These are phyloP conservation scores for Phytophthora fragariae DNA, from an alignment of 352 stramenopile species.

Conservation along the genomic window DNA sequence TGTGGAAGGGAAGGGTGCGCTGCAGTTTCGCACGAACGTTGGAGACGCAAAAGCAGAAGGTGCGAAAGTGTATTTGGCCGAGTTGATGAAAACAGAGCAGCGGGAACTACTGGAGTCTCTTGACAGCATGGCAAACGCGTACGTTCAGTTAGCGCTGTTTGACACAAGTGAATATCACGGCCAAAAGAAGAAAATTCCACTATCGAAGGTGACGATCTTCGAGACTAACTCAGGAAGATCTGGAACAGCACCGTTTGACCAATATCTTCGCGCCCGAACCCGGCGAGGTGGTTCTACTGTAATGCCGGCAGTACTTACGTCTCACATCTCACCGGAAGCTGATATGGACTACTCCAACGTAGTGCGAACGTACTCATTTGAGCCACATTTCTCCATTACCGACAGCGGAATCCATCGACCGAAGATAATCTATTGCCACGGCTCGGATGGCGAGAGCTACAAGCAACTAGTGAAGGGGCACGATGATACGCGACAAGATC, in stretches of 20 bases:
- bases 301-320: slow-evolving; percentile 86
- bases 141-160: slow-evolving; percentile 84
- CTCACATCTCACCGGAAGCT: slow-evolving; percentile 59
- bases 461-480: slow-evolving; percentile 97
- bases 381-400: slow-evolving; percentile 93
- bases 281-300: slow-evolving; percentile 55
- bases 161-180: slow-evolving; percentile 82
- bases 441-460: slow-evolving; percentile 91
- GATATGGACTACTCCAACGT: slow-evolving; percentile 88
- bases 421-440: slow-evolving; percentile 98
- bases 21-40: slow-evolving; percentile 83
- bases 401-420: slow-evolving; percentile 95
- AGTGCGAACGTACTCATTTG: slow-evolving; percentile 91
- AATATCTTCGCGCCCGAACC: slow-evolving; percentile 69
- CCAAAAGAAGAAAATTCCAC: slow-evolving; percentile 73
- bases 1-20: slow-evolving; percentile 82
- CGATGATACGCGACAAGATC: slow-evolving; percentile 88
- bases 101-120: slow-evolving; percentile 77
- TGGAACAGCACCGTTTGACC: slow-evolving; percentile 60
- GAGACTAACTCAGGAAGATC: slow-evolving; percentile 35
- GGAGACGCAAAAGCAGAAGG: slow-evolving; percentile 80
- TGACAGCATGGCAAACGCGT: slow-evolving; percentile 75
- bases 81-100: slow-evolving; percentile 62
- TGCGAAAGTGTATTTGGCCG: slow-evolving; percentile 66
- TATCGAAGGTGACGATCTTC: slow-evolving; percentile 67